Evolutionary conservation across 129 eudicot species (phyloP).

Genomic region (Saussurea involucrata): DNA sequence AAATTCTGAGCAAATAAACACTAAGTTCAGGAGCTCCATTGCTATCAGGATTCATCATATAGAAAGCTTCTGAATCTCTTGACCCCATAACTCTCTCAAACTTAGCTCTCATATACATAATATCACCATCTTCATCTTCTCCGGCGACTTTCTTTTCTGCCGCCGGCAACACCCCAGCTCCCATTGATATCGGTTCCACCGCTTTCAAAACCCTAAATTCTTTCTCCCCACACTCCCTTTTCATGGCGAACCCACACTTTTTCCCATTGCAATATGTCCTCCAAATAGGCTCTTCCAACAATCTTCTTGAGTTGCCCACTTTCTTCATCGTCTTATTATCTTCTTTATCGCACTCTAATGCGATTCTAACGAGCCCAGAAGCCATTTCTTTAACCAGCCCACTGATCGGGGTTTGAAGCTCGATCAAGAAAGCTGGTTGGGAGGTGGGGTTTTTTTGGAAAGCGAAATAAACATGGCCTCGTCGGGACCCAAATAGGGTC

Average conservation of each 20-base stretch:
- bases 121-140: slow-evolving; percentile 49
- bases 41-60: slow-evolving; percentile 88
- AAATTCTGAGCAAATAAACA: slow-evolving; percentile 77
- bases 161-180: slow-evolving; percentile 81
- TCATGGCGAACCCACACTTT: slow-evolving; percentile 66
- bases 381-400: slow-evolving; percentile 74
- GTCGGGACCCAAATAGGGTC: slow-evolving; percentile 65
- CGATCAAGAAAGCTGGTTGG: slow-evolving; percentile 64
- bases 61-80: slow-evolving; percentile 83
- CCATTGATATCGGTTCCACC: slow-evolving; percentile 79
- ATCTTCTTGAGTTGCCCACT: background rate
- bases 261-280: slow-evolving; percentile 79
- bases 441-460: slow-evolving; percentile 55
- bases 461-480: slow-evolving; percentile 71
- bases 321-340: slow-evolving; percentile 32
- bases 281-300: slow-evolving; percentile 74
- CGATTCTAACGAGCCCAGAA: slow-evolving; percentile 73
- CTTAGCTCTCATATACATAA: slow-evolving; percentile 88
- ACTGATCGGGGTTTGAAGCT: slow-evolving; percentile 71
- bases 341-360: slow-evolving; percentile 60
- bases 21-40: slow-evolving; percentile 88
- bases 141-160: slow-evolving; percentile 33
- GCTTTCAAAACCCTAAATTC: slow-evolving; percentile 69
- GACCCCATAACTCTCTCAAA: slow-evolving; percentile 83
- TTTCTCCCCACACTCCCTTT: slow-evolving; percentile 62